Base-by-base conservation (phyloP, 2,329 filamentous ascomycete species). In the Didymella exigua region DNA sequence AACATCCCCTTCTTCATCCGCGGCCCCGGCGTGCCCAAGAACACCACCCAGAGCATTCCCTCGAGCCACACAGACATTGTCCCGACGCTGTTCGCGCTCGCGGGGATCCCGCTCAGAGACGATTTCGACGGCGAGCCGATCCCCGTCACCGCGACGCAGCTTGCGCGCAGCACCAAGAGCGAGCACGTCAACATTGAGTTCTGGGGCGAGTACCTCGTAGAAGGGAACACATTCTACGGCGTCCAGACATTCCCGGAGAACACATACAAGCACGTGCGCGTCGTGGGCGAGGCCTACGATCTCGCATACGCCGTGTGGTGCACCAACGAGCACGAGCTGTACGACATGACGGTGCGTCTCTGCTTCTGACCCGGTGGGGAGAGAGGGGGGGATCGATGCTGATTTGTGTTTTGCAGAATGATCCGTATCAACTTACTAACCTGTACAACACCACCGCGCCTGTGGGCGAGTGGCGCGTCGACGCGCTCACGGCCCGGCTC, bases 261-360 rank as follows among this genome's bases (percentile, higher is more conserved):
- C 59, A 87, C 84, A 0, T 88, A 87, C 75, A 88, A 88, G 70
- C 80, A 79, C 0, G 64, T 87, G 18, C 78, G 85, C 13, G 72
- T 88, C 2, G 75, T 85, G 4, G 76, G 80, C 0, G 70, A 79
- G 2, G 74, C 76, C 6, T 89, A 89, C 62, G 84, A 82, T 62
- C 67, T 89, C 3, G 84, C 86, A 56, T 90, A 90, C 62, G 81
- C 85, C 0, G 84, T 89, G 0, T 90, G 87, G 86, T 90, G 88
- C 63, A 88, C 76, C 6, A 85, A 86, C 48, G 86, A 89, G 62
- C 82, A 84, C 49, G 86, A 90, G 69, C 78, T 89, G 4, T 90
- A 89, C 66, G 81, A 89, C 58, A 69, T 88, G 40, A 81, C 77
- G 63, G 84, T 83, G 68, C 56, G 75, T 19, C 21, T 11, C 34